phyloP scores from a whole-genome alignment of 176 grass and related monocot genomes.

The Phoenix dactylifera region DNA sequence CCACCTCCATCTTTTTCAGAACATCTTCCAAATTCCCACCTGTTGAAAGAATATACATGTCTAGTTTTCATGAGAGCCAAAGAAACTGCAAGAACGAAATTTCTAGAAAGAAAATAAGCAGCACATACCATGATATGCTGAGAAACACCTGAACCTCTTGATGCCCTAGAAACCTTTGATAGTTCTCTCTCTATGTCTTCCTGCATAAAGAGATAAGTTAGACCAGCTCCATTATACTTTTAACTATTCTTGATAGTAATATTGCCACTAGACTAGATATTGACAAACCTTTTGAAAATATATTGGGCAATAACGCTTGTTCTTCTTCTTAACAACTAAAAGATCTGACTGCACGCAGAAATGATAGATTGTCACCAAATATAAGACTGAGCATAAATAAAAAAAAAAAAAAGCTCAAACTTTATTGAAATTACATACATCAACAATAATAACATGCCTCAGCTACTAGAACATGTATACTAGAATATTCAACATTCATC shows the following conservation, averaged over 20 bases:
- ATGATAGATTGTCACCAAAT: constrained; percentile 11
- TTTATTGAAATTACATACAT: no score
- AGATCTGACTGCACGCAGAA: constrained; percentile 72
- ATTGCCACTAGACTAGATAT: not conserved
- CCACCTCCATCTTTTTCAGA: constrained; percentile 97
- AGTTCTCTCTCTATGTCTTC: constrained; percentile 99
- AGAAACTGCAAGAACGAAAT: not conserved
- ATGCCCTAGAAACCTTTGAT: constrained; percentile 38
- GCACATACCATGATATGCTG: constrained; percentile 68
- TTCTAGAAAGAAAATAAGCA: not conserved
- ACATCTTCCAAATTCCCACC: constrained; percentile 95
- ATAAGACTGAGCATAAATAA: no score
- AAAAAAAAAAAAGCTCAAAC: no score
- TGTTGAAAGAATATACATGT: constrained; percentile 23
- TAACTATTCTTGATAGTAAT: not conserved
- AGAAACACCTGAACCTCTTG: constrained; percentile 53
- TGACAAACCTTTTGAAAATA: constrained; percentile 88
- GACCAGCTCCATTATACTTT: no score
- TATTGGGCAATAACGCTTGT: constrained; percentile 89
- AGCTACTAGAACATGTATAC: no score
- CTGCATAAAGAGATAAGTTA: constrained; percentile 12
- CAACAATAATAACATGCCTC: no score
- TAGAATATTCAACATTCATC: no score
- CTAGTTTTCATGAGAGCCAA: constrained; percentile 5
- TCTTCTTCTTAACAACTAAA: constrained; percentile 85